Conservation (phyloP, 176 grass and related monocot species). For the Raddia distichophylla region DNA sequence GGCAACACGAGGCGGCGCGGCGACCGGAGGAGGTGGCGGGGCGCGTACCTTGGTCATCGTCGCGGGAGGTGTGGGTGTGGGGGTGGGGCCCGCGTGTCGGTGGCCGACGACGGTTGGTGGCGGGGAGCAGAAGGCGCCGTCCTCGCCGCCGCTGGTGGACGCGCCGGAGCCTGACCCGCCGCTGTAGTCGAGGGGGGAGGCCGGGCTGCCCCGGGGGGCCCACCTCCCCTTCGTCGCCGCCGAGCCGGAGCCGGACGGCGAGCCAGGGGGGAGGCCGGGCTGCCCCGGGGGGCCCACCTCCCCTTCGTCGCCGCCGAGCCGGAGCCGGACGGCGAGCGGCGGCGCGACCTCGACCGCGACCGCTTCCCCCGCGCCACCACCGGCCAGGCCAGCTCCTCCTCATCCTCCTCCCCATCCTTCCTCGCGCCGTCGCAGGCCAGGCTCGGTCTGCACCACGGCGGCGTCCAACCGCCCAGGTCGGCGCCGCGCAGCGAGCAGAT, state of each 20-base stretch:
- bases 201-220: conserved; percentile 47
- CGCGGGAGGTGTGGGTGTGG: not conserved
- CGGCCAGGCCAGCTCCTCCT: conserved; percentile 23
- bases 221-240: not conserved
- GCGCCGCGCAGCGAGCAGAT: conserved; percentile 46
- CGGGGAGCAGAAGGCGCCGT: conserved; percentile 47
- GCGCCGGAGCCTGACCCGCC: conserved; percentile 37
- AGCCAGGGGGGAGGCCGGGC: conserved; percentile 61
- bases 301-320: not conserved
- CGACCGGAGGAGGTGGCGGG: not conserved
- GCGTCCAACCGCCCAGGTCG: conserved; percentile 49
- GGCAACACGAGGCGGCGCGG: not conserved
- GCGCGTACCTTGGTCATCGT: conserved; percentile 30
- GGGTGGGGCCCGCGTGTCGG: not conserved
- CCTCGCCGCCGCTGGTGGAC: conserved; percentile 68
- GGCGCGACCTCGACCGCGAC: conserved; percentile 48
- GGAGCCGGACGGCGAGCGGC: conserved; percentile 28
- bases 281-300: conserved; percentile 28
- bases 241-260: conserved; percentile 28
- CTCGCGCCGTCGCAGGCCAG: not conserved
- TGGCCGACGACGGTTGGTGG: not conserved
- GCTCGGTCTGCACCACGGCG: conserved; percentile 29
- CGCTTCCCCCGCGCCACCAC: conserved; percentile 46
- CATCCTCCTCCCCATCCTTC: not conserved
- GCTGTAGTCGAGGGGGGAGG: conserved; percentile 63